Conservation (phyloP, 2,329 filamentous ascomycete genomes). For the Albifimbria verrucaria region DNA sequence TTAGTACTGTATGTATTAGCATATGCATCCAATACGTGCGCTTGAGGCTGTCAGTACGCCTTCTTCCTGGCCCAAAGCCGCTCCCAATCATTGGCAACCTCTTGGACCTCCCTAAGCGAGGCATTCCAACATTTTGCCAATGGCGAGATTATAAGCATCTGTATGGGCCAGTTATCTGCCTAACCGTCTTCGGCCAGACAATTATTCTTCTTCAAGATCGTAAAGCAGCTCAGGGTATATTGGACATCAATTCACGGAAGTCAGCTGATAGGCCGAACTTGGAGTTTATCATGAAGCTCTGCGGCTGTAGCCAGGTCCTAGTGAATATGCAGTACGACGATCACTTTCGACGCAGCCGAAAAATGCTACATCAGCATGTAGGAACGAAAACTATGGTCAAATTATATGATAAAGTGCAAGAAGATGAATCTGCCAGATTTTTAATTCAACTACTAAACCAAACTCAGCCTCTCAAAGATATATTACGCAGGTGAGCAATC, state of each 20-base stretch:
- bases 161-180: conserved; percentile 35
- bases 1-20: no score
- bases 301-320: conserved; percentile 15
- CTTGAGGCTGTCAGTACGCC: no score
- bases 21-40: no score
- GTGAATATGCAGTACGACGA: conserved; percentile 13
- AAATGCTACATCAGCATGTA: conserved; percentile 25
- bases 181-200: conserved; percentile 36
- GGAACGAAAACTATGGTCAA: conserved; percentile 17
- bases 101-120: conserved; percentile 38
- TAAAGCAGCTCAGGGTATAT: conserved; percentile 30
- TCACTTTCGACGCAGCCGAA: conserved; percentile 18
- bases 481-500: not conserved
- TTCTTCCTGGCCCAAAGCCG: conserved; percentile 49
- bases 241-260: conserved; percentile 30
- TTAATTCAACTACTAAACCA: conserved; percentile 17
- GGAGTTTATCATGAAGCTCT: conserved; percentile 17
- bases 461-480: conserved; percentile 5
- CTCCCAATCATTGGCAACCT: conserved; percentile 49
- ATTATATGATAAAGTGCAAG: conserved; percentile 19
- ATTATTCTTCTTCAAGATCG: conserved; percentile 37
- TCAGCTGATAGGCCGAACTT: conserved; percentile 27
- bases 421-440: conserved; percentile 20
- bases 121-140: conserved; percentile 32
- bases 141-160: conserved; percentile 37